These are phyloP conservation scores for Pythium scleroteichum DNA, from an alignment of 352 stramenopile species.

Conservation along the genomic window DNA sequence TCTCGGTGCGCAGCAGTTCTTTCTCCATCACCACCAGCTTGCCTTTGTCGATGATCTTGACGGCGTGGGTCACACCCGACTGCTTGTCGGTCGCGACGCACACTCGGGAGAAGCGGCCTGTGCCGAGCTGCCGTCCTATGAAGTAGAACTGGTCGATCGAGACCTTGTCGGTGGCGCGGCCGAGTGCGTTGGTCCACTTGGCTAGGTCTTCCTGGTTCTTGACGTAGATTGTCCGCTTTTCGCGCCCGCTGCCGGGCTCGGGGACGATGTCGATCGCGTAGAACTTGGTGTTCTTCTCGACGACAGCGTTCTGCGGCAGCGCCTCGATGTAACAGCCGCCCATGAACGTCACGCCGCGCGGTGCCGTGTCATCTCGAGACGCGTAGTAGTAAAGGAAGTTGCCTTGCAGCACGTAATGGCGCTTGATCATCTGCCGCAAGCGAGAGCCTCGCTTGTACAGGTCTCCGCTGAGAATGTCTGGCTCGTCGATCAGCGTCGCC, in stretches of 20 bases:
- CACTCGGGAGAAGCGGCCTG: constrained; percentile 89
- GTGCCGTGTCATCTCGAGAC: constrained; percentile 68
- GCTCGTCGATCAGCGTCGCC: constrained; percentile 36
- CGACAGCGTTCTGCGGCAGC: constrained; percentile 49
- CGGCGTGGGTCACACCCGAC: constrained; percentile 69
- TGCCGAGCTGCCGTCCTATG: constrained; percentile 86
- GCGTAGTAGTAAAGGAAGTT: constrained; percentile 90
- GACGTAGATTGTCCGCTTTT: constrained; percentile 85
- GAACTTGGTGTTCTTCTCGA: constrained; percentile 82
- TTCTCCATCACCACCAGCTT: constrained; percentile 87
- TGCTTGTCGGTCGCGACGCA: constrained; percentile 74
- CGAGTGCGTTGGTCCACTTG: constrained; percentile 76
- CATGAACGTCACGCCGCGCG: constrained; percentile 77
- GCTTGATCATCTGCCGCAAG: constrained; percentile 87
- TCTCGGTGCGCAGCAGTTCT: constrained; percentile 91
- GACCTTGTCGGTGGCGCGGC: constrained; percentile 83
- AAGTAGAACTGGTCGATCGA: constrained; percentile 90
- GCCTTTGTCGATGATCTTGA: constrained; percentile 94
- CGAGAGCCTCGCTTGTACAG: constrained; percentile 80
- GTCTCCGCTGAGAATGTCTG: constrained; percentile 48
- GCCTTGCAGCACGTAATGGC: constrained; percentile 83
- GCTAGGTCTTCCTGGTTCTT: constrained; percentile 72
- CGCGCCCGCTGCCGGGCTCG: constrained; percentile 58
- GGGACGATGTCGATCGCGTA: constrained; percentile 88
- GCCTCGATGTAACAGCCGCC: constrained; percentile 81